Evolutionary conservation across 768 basidiomycete species (phyloP).

Genomic region (Crassisporium funariophilum): DNA sequence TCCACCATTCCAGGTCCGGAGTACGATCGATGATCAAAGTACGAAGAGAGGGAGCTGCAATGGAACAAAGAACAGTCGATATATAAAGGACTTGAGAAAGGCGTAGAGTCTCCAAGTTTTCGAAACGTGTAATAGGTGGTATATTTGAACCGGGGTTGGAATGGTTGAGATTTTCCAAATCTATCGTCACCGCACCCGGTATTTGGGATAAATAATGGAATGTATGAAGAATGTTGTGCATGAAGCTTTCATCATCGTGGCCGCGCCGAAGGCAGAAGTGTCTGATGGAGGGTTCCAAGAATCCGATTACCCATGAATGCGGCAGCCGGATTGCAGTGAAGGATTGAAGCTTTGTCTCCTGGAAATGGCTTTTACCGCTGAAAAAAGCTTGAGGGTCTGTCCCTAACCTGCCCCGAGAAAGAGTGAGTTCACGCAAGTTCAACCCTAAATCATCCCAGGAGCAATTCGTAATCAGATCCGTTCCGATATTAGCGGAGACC

Average conservation of each 20-base stretch:
- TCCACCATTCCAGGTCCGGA: not conserved
- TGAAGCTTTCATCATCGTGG: not conserved
- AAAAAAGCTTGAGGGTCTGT: conserved; percentile 13
- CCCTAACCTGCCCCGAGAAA: conserved; percentile 5
- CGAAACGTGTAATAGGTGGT: conserved; percentile 10
- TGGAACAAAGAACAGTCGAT: conserved; percentile 20
- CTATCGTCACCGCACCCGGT: conserved; percentile 21
- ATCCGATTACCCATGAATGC: conserved; percentile 18
- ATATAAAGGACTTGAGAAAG: conserved; percentile 15
- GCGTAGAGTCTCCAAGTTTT: conserved; percentile 22
- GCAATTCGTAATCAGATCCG: conserved; percentile 15
- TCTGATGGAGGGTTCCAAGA: conserved; percentile 30
- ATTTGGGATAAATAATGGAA: conserved; percentile 11
- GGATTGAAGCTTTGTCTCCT: conserved; percentile 18
- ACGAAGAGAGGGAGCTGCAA: conserved; percentile 24
- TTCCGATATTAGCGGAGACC: conserved; percentile 26
- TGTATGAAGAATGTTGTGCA: conserved; percentile 13
- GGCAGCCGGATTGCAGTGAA: conserved; percentile 17
- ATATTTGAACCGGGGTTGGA: not conserved
- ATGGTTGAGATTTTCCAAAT: conserved; percentile 16
- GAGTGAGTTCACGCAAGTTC: conserved; percentile 20
- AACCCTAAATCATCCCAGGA: conserved; percentile 21
- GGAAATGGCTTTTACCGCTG: conserved; percentile 11
- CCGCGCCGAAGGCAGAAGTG: conserved; percentile 17
- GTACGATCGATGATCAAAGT: conserved; percentile 22